Evolutionary conservation across 2,329 filamentous ascomycete genomes (phyloP).

Genomic region (Colletotrichum cuscutae): DNA sequence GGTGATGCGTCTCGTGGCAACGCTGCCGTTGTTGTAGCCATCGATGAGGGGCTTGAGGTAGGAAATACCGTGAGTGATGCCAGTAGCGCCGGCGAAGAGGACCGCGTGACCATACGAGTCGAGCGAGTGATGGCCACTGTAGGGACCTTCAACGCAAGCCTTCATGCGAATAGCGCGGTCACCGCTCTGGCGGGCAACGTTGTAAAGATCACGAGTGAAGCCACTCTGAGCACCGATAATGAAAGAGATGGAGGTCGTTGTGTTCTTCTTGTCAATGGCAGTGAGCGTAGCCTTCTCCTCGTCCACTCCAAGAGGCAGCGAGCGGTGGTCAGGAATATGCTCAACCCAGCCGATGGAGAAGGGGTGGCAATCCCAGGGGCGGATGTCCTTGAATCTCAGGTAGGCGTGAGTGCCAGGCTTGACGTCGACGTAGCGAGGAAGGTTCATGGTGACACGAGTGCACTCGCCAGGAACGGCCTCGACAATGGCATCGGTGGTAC

Average conservation of each 20-base stretch:
- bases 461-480: slow-evolving; percentile 77
- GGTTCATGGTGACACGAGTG: slow-evolving; percentile 74
- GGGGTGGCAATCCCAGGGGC: slow-evolving; percentile 78
- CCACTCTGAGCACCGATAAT: slow-evolving; percentile 89
- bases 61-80: slow-evolving; percentile 94
- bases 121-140: slow-evolving; percentile 84
- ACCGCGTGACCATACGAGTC: slow-evolving; percentile 93
- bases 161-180: slow-evolving; percentile 68
- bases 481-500: slow-evolving; percentile 72
- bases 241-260: slow-evolving; percentile 75
- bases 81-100: slow-evolving; percentile 91
- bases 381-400: slow-evolving; percentile 74
- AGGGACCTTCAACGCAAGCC: slow-evolving; percentile 90
- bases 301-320: slow-evolving; percentile 39
- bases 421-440: slow-evolving; percentile 74
- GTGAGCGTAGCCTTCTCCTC: slow-evolving; percentile 51
- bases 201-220: slow-evolving; percentile 84
- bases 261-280: slow-evolving; percentile 51
- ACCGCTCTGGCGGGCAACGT: slow-evolving; percentile 69
- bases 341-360: slow-evolving; percentile 84
- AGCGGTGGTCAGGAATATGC: slow-evolving; percentile 54
- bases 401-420: slow-evolving; percentile 80
- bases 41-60: slow-evolving; percentile 83
- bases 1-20: slow-evolving; percentile 83
- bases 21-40: slow-evolving; percentile 74